These are phyloP conservation scores for Cucurbitaria berberidis DNA, from an alignment of 2,329 filamentous ascomycete species.

Conservation along the genomic window DNA sequence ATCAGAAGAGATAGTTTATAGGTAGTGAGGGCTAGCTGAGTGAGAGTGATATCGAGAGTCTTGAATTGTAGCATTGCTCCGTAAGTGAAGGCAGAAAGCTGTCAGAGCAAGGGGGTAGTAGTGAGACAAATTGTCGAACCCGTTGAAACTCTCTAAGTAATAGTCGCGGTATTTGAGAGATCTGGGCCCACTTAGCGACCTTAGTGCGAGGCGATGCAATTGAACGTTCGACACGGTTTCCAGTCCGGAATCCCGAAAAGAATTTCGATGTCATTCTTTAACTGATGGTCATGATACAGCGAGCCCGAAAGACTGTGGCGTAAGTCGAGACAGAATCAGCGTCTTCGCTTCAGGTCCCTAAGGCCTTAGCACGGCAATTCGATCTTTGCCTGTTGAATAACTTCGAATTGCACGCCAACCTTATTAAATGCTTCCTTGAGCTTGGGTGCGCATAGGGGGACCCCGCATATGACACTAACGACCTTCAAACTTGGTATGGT, in stretches of 20 bases:
- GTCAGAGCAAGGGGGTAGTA: not conserved
- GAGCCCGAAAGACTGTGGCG: no score
- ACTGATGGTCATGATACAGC: no score
- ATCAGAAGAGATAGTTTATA: not conserved
- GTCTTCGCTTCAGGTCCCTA: not conserved
- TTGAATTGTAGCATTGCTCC: not conserved
- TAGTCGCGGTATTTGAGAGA: not conserved
- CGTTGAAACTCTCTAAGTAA: not conserved
- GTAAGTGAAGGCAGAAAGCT: not conserved
- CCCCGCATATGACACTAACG: not conserved
- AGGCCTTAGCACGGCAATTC: not conserved
- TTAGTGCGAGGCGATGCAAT: not conserved
- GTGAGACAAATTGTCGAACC: not conserved
- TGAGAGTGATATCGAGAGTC: not conserved
- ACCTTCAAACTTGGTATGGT: not conserved
- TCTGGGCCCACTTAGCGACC: not conserved
- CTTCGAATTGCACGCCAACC: slow-evolving; percentile 2
- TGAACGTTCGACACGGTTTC: not conserved
- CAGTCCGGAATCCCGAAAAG: no score
- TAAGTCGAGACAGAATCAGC: no score
- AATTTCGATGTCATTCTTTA: no score
- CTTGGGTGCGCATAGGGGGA: no score
- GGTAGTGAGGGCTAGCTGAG: not conserved
- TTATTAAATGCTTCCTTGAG: slow-evolving; percentile 2
- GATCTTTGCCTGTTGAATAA: not conserved